Evolutionary conservation across 169 alveolate genomes (phyloP).

Genomic region (Plasmodium relictum): DNA sequence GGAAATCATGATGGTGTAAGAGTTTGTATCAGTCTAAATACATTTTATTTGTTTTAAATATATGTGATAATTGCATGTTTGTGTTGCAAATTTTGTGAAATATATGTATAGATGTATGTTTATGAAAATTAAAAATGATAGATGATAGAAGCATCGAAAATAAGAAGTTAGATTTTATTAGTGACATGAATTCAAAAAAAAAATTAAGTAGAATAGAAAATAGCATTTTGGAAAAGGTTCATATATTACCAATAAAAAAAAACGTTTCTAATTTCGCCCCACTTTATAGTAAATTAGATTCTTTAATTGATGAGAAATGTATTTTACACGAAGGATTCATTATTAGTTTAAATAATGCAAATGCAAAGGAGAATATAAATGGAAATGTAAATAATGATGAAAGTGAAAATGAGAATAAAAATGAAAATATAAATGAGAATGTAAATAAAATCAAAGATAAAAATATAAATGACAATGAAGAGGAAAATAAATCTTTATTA

Average conservation of each 20-base stretch:
- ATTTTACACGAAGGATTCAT: constrained; percentile 60
- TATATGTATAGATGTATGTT: constrained; percentile 12
- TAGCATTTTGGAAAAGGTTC: constrained; percentile 43
- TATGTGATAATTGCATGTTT: no score
- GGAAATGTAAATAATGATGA: background rate
- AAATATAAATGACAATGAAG: background rate
- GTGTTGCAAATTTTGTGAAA: background rate
- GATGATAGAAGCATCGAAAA: constrained; percentile 26
- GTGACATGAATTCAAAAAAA: constrained; percentile 20
- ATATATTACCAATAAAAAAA: constrained; percentile 54
- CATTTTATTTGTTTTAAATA: no score
- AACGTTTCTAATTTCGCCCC: constrained; percentile 1
- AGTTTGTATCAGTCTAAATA: no score
- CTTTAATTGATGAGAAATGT: constrained; percentile 22
- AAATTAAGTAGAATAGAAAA: constrained; percentile 36
- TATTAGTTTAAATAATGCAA: constrained; percentile 8
- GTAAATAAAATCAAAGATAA: background rate
- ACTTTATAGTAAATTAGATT: constrained; percentile 28
- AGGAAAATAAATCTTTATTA: background rate
- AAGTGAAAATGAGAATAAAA: background rate
- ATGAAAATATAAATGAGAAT: background rate
- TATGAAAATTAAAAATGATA: constrained; percentile 35
- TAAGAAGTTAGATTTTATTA: constrained; percentile 30
- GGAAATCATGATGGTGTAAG: no score
- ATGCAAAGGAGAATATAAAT: background rate